phyloP scores from a whole-genome alignment of 371 early-diverging fungal species.

The Lichtheimia ramosa region DNA sequence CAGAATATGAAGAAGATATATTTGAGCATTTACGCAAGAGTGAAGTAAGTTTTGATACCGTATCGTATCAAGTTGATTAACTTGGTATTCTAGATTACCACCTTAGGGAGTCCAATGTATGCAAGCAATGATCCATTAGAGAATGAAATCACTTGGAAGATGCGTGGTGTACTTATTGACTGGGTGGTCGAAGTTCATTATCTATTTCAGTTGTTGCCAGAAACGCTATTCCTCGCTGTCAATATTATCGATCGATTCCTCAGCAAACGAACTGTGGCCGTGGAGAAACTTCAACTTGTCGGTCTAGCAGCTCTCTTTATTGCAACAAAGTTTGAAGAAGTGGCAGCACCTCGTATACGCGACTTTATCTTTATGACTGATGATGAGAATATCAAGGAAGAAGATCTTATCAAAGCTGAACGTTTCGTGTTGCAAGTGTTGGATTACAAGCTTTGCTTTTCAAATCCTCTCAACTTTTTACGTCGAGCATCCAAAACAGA shows the following conservation, averaged over 20 bases:
- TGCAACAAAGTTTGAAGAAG: conserved; percentile 98
- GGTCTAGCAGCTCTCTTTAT: conserved; percentile 93
- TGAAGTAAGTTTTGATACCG: conserved; percentile 76
- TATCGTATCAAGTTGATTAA: not conserved
- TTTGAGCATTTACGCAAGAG: conserved; percentile 78
- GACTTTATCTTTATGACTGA: conserved; percentile 85
- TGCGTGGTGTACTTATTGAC: conserved; percentile 83
- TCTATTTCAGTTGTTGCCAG: conserved; percentile 91
- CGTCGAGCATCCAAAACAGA: conserved; percentile 90
- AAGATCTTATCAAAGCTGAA: conserved; percentile 88
- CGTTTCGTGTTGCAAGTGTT: conserved; percentile 85
- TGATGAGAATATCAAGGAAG: conserved; percentile 74
- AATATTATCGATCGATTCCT: conserved; percentile 98
- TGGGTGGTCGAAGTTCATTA: conserved; percentile 91
- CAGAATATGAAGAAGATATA: conserved; percentile 91
- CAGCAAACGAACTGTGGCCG: conserved; percentile 77
- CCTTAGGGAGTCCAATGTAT: conserved; percentile 79
- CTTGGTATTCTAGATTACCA: not conserved
- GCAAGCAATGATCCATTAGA: conserved; percentile 64
- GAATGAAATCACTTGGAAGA: conserved; percentile 89
- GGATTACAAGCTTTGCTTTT: conserved; percentile 81
- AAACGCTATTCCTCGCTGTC: conserved; percentile 94
- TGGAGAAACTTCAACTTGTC: conserved; percentile 95
- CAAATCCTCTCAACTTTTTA: conserved; percentile 89
- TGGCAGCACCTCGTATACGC: conserved; percentile 76